Evolutionary conservation across 139 green algal genomes (phyloP), one percentile per base, ranked within the genome.

Genomic region (Dunaliella primolecta): DNA sequence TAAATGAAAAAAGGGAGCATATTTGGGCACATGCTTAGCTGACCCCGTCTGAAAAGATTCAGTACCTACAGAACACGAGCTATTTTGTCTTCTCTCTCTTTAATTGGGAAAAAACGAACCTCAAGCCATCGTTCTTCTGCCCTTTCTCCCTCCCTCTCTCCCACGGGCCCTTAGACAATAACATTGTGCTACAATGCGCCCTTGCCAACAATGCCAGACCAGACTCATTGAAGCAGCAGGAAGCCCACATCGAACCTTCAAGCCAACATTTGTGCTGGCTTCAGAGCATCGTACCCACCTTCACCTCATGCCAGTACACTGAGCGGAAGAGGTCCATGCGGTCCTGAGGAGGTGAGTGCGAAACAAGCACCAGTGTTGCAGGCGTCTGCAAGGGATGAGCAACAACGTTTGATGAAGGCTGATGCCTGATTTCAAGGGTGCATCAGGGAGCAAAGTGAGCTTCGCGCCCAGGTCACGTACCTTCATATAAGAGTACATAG

Each of bases 221-320:
- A 64, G 15, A 64, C 46, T 64, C 46, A 64, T 64, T n/a, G n/a
- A n/a, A n/a, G n/a, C n/a, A n/a, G n/a, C n/a, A n/a, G n/a, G n/a
- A n/a, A n/a, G n/a, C n/a, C 46, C 15, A 15, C 46, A 25, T 64
- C 46, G 7, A 7, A 64, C 15, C 46, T 64, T 64, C 46, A 64
- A 64, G 46, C 46, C 46, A 64, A 64, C 46, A 64, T 7, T 25
- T 25, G 46, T 7, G 7, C 46, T 7, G 46, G 46, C 46, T 15
- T 7, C 46, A 64, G 15, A 15, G 7, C 46, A 7, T 25, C 46
- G 46, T 15, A 80, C 78, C 56, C 20, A 83, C 83, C 76, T 86
- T 35, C 3, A 83, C 79, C 23, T 79, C 77, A 57, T 86, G 83
- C 83, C 83, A 86, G 83, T 83, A 86, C 55, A 86, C 83, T n/a